Conservation (phyloP, 352 stramenopile genomes). For the Phytophthora crassamura region DNA sequence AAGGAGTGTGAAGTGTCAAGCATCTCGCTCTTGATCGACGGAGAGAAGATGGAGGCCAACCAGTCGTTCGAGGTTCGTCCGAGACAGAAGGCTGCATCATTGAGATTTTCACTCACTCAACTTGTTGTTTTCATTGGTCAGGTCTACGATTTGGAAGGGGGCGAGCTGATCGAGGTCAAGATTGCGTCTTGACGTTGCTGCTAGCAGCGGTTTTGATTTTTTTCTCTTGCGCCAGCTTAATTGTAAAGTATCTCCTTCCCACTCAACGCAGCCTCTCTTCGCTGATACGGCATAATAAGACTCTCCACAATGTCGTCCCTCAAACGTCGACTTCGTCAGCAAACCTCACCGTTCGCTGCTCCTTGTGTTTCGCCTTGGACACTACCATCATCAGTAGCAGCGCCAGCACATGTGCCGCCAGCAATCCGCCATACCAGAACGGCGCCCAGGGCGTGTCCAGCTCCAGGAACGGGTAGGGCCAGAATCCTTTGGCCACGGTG, state of each 20-base stretch:
- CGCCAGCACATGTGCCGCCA: slow-evolving; percentile 54
- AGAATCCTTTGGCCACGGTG: slow-evolving; percentile 70
- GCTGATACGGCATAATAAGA: no score
- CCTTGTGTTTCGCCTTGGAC: slow-evolving; percentile 53
- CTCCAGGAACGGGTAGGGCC: slow-evolving; percentile 84
- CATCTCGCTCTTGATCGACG: slow-evolving; percentile 59
- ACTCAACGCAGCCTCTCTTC: background rate
- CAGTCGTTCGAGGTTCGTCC: slow-evolving; percentile 56
- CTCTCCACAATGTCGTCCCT: background rate
- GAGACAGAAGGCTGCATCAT: background rate
- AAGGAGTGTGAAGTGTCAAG: slow-evolving; percentile 29
- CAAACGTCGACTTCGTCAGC: slow-evolving; percentile 9
- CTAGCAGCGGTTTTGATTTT: slow-evolving; percentile 3
- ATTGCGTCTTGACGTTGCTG: slow-evolving; percentile 34
- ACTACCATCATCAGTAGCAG: slow-evolving; percentile 51
- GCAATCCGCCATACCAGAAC: slow-evolving; percentile 70
- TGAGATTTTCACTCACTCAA: slow-evolving; percentile 1
- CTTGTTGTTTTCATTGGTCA: slow-evolving; percentile 25
- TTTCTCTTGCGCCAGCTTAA: slow-evolving; percentile 4
- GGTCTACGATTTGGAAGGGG: slow-evolving; percentile 75
- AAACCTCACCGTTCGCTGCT: slow-evolving; percentile 14
- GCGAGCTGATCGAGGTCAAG: slow-evolving; percentile 72
- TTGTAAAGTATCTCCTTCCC: slow-evolving; percentile 32
- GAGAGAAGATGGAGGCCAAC: slow-evolving; percentile 49
- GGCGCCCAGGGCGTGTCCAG: slow-evolving; percentile 75